phyloP scores from a whole-genome alignment of 2,329 filamentous ascomycete genomes.

The Dothideomycetes sp. region DNA sequence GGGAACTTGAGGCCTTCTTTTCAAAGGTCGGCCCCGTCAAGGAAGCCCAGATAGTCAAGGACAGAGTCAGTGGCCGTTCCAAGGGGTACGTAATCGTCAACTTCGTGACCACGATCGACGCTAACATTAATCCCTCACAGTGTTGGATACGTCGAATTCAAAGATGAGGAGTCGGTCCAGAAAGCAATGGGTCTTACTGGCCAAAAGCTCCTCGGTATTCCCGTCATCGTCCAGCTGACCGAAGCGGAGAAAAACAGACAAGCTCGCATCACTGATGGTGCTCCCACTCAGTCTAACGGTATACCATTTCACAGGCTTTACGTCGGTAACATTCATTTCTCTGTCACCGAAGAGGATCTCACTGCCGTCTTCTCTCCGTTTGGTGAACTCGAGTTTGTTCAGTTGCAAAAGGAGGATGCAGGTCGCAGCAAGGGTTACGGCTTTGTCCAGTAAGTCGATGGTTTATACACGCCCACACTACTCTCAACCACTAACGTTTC shows the following conservation, averaged over 20 bases:
- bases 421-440: constrained; percentile 90
- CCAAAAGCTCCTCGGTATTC: constrained; percentile 96
- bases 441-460: constrained; percentile 79
- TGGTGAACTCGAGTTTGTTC: constrained; percentile 93
- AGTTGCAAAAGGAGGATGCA: constrained; percentile 90
- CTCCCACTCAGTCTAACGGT: constrained; percentile 61
- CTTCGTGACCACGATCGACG: too few relatives aligned
- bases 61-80: constrained; percentile 88
- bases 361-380: constrained; percentile 96
- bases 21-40: constrained; percentile 90
- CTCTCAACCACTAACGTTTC: constrained; percentile 9
- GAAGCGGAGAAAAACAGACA: constrained; percentile 99
- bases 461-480: neutral
- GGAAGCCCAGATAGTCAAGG: constrained; percentile 97
- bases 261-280: constrained; percentile 67
- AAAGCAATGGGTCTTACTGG: constrained; percentile 95
- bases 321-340: constrained; percentile 99
- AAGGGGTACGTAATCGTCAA: constrained; percentile 85
- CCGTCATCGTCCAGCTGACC: constrained; percentile 95
- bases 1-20: constrained; percentile 89
- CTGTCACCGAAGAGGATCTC: constrained; percentile 90
- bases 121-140: constrained; percentile 36
- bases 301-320: constrained; percentile 96
- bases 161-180: constrained; percentile 84
- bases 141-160: constrained; percentile 99